Conservation (phyloP, 176 grass and related monocot genomes). For the Eleusine coracana region DNA sequence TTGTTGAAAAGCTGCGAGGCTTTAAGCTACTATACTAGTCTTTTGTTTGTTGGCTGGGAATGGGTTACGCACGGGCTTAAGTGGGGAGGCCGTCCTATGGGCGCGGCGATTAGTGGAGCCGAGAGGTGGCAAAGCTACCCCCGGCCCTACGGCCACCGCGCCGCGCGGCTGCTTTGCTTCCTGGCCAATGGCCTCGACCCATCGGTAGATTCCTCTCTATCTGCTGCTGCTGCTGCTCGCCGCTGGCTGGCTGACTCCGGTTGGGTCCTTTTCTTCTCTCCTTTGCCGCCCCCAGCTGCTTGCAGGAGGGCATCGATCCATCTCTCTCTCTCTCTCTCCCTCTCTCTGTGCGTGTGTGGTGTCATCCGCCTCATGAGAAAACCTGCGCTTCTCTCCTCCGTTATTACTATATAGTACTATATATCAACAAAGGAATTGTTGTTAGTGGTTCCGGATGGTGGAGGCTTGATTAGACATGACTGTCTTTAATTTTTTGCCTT, state of each 20-base stretch:
- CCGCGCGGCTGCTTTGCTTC: conserved; percentile 41
- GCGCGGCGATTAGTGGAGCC: conserved; percentile 43
- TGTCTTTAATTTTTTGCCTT: neutral
- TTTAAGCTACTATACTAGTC: conserved; percentile 17
- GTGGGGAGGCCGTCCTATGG: conserved; percentile 33
- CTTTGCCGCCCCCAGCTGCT: neutral
- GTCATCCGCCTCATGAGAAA: conserved; percentile 13
- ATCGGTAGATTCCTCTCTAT: conserved; percentile 69
- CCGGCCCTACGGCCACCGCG: conserved; percentile 25
- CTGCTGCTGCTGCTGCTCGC: neutral
- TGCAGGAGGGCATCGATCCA: conserved; percentile 1
- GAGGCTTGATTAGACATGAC: conserved; percentile 21
- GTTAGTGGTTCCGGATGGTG: conserved; percentile 18
- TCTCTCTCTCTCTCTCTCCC: neutral
- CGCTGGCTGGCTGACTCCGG: neutral
- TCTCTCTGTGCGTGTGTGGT: too few species aligned
- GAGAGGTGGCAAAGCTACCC: conserved; percentile 39
- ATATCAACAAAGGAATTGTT: neutral
- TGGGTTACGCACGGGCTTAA: neutral
- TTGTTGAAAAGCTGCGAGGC: conserved; percentile 46
- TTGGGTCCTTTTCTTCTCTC: conserved; percentile 21
- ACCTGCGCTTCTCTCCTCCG: neutral
- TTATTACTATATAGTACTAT: neutral
- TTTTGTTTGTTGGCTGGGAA: too few species aligned
- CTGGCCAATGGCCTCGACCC: conserved; percentile 47